Conservation (phyloP, 2,329 filamentous ascomycete species). For the Fusarium hostae region DNA sequence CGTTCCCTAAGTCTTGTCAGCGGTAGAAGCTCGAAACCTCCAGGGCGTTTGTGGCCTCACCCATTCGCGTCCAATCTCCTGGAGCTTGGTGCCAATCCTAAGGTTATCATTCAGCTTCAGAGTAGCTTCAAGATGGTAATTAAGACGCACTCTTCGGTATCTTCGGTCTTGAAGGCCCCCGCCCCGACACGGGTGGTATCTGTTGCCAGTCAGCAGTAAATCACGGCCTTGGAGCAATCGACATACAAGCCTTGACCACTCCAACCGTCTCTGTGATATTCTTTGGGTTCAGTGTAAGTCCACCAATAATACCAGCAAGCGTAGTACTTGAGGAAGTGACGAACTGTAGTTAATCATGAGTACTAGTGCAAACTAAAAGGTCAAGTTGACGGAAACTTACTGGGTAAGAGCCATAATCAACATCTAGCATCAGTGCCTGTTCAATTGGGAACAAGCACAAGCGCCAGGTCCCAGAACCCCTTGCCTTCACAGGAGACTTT, state of each 20-base stretch:
- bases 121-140: not conserved
- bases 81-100: not conserved
- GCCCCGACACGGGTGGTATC: not conserved
- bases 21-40: not conserved
- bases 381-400: not conserved
- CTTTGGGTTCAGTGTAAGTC: not conserved
- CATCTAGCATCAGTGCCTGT: not conserved
- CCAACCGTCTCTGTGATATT: not conserved
- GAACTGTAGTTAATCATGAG: not conserved
- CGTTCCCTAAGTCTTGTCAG: not conserved
- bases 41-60: not conserved
- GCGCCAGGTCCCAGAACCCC: not conserved
- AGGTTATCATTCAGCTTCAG: not conserved
- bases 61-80: slow-evolving; percentile 1
- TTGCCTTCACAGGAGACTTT: not conserved
- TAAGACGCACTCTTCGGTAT: not conserved
- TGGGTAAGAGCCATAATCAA: not conserved
- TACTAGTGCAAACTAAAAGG: not conserved
- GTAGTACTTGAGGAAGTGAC: not conserved
- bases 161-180: not conserved
- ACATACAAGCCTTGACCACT: not conserved
- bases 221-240: not conserved
- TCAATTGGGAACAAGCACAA: not conserved
- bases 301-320: not conserved
- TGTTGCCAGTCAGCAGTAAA: not conserved